phyloP scores from a whole-genome alignment of 148 eudicot species.

The Salicornia ramosissima region DNA sequence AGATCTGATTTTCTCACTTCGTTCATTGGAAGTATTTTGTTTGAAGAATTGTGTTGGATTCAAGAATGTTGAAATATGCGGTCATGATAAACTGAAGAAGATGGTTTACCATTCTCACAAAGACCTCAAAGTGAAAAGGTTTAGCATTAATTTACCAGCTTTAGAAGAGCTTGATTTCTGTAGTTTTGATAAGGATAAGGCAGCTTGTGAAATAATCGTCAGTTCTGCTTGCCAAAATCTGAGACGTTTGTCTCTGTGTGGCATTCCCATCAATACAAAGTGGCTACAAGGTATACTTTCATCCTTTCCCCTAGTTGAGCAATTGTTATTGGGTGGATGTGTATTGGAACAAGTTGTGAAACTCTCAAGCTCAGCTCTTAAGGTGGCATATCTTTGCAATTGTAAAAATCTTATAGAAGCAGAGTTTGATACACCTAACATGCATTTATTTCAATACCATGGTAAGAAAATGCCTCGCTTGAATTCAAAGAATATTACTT shows the following conservation, averaged over 20 bases:
- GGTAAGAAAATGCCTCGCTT: constrained; percentile 16
- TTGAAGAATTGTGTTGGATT: constrained; percentile 19
- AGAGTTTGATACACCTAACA: constrained; percentile 21
- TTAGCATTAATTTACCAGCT: constrained; percentile 8
- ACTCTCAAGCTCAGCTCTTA: constrained; percentile 17
- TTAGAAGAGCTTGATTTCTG: constrained; percentile 21
- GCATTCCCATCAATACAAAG: constrained; percentile 10
- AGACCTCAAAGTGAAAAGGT: not conserved
- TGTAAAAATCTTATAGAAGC: constrained; percentile 12
- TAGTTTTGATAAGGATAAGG: not conserved
- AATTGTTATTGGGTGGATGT: constrained; percentile 15
- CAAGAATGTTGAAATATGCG: constrained; percentile 9
- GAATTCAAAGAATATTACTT: constrained; percentile 2
- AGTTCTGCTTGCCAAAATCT: constrained; percentile 15
- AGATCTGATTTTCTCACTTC: constrained; percentile 12
- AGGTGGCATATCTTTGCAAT: constrained; percentile 11
- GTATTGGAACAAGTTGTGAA: constrained; percentile 18
- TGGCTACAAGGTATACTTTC: constrained; percentile 2
- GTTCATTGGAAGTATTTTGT: constrained; percentile 15
- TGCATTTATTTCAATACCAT: constrained; percentile 10
- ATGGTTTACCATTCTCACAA: constrained; percentile 12
- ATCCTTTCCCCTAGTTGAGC: constrained; percentile 23
- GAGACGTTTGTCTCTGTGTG: constrained; percentile 18
- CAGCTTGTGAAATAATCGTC: constrained; percentile 2
- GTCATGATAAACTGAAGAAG: constrained; percentile 22